Percentiles rank a stretch among this genome's conserved stretches.
Evolutionary conservation across 495 filamentous ascomycete species (phyloP).

Genomic region (Lasiosphaeria ovina): DNA sequence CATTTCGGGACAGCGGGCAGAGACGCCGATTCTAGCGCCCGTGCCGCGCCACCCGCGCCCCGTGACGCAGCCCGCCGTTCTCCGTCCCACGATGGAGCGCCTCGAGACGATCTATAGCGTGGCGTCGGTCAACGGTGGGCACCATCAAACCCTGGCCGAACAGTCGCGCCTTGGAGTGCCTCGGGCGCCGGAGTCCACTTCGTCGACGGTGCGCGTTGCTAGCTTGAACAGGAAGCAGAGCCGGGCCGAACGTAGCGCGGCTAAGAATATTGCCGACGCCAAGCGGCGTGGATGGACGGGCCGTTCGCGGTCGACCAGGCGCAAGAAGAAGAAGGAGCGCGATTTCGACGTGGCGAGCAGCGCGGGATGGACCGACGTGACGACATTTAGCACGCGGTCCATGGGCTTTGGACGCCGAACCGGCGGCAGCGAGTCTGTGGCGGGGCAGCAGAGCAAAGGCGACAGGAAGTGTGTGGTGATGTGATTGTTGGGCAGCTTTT

Average conservation of each 20-base stretch:
- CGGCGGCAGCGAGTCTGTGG: conserved; percentile 1
- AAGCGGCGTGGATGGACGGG: conserved; percentile 54
- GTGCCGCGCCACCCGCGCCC: conserved; percentile 43
- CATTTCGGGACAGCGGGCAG: conserved; percentile 24
- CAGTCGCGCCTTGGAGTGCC: neutral
- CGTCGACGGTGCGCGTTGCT: conserved; percentile 30
- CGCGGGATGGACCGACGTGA: conserved; percentile 52
- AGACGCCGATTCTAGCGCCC: conserved; percentile 42
- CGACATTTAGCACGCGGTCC: conserved; percentile 18
- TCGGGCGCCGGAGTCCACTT: conserved; percentile 22
- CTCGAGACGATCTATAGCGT: conserved; percentile 82
- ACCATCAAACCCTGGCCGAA: conserved; percentile 61
- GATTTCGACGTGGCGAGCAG: conserved; percentile 37
- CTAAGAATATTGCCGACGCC: conserved; percentile 55
- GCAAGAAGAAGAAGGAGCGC: conserved; percentile 31
- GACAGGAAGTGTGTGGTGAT: conserved; percentile 55
- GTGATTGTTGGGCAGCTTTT: conserved; percentile 31
- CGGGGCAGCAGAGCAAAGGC: conserved; percentile 28
- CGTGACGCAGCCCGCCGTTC: conserved; percentile 33
- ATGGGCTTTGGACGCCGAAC: conserved; percentile 10
- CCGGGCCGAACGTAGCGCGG: conserved; percentile 51
- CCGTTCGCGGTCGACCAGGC: conserved; percentile 38
- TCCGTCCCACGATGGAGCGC: conserved; percentile 55
- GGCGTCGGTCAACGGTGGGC: conserved; percentile 61
- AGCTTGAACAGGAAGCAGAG: conserved; percentile 45